Evolutionary conservation across 208 protist genomes (phyloP).

Genomic region (Naegleria gruberi): DNA sequence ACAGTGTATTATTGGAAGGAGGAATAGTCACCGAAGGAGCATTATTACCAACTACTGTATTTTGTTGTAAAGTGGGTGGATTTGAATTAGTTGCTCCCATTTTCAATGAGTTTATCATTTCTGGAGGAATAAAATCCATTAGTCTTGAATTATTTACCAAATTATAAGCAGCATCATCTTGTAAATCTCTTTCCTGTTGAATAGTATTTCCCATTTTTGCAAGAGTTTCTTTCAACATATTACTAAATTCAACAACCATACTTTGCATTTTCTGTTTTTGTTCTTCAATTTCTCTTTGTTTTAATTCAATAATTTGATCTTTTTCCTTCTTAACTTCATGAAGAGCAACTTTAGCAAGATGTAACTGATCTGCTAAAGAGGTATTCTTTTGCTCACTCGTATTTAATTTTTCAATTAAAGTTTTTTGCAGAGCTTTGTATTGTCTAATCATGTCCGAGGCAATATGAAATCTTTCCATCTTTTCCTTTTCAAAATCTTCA

Average conservation of each 20-base stretch:
- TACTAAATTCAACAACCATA: slow-evolving; percentile 71
- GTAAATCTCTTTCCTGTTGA: too few species aligned
- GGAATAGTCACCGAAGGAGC: too few species aligned
- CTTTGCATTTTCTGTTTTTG: slow-evolving; percentile 66
- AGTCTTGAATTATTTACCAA: too few species aligned
- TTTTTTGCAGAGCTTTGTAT: slow-evolving; percentile 59
- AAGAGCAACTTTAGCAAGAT: slow-evolving; percentile 38
- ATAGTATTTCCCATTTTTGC: slow-evolving; percentile 39
- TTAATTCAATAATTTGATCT: slow-evolving; percentile 57
- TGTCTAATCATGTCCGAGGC: slow-evolving; percentile 54
- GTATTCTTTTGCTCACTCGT: slow-evolving; percentile 54
- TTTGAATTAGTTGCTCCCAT: too few species aligned
- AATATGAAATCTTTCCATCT: slow-evolving; percentile 50
- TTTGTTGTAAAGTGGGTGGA: too few species aligned
- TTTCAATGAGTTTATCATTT: too few species aligned
- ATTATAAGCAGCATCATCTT: too few species aligned
- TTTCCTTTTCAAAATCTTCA: slow-evolving; percentile 51
- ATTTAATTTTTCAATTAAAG: slow-evolving; percentile 61
- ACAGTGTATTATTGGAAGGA: too few species aligned
- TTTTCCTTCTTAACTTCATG: slow-evolving; percentile 50
- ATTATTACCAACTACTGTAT: too few species aligned
- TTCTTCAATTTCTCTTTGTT: slow-evolving; percentile 65
- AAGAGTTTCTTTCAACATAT: slow-evolving; percentile 70
- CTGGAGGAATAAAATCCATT: too few species aligned
- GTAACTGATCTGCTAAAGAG: slow-evolving; percentile 49